Evolutionary conservation across 208 protist genomes (phyloP), one percentile per base, ranked within the genome.

Genomic region (Trypanosoma vivax): DNA sequence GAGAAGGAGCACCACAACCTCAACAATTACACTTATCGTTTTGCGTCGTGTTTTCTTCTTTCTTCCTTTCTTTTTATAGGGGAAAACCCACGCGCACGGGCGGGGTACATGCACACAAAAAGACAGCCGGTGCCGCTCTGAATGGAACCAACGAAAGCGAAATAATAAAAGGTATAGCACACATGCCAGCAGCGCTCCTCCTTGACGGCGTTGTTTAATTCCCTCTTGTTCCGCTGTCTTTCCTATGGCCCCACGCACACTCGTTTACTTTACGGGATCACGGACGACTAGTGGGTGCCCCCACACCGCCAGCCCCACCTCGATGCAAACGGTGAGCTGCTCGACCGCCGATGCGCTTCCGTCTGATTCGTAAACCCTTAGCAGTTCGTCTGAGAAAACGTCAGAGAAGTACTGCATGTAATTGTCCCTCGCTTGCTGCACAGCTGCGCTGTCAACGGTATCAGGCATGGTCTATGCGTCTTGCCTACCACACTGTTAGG

Each of bases 331-430:
- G 5, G 76, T 89, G 16, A 95, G 67, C 39, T 92, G 84, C 48
- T 82, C 76, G 29, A 92, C 78, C 13, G 84, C 79, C 23, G 82
- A 74, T 16, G 46, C 60, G 59, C 77, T 89, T 24, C 81, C 82
- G 51, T 95, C 88, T 0, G 70, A 45, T 51, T 92, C 81, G 43
- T 95, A 92, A 30, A 89, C 49, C 53, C 77, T 77, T 10, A 88
- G 51, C 7, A 95, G 57, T 50, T 95, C 88, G 5, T 92, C 75
- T 6, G 81, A 52, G 55, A 95, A 95, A 6, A 69, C 60, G 39
- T 90, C 82, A 1, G 84, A 86, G 59, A 95, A 88, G 31, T 74
- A 64, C 51, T 88, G 74, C 88, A 95, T 95, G 68, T 95, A 95
- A 18, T 71, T 71, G 56, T 95, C 84, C 5, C 81, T 61, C 23